These are phyloP conservation scores for Penicillium sp. DNA, from an alignment of 2,329 filamentous ascomycete species.

Conservation along the genomic window DNA sequence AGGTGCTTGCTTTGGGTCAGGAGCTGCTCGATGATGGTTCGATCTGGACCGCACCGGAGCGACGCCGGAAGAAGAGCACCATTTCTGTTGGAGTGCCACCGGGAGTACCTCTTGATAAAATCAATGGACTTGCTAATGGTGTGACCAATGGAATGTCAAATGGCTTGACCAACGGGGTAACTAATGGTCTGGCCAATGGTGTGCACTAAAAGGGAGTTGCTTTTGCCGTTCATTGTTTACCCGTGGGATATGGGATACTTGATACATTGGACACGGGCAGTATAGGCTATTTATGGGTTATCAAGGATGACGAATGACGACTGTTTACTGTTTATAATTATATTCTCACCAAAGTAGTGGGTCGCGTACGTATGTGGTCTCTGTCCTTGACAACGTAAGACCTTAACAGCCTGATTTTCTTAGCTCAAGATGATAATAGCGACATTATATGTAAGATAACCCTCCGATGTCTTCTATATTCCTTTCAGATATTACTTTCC, in stretches of 20 bases:
- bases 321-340: background rate
- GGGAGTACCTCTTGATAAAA: conserved; percentile 15
- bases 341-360: background rate
- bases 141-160: conserved; percentile 1
- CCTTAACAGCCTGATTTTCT: background rate
- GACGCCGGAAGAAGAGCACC: conserved; percentile 17
- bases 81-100: conserved; percentile 21
- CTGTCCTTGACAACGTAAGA: background rate
- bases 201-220: conserved; percentile 6
- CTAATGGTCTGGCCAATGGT: conserved; percentile 10
- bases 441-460: background rate
- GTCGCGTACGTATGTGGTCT: background rate
- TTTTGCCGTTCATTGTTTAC: background rate
- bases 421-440: background rate
- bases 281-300: background rate
- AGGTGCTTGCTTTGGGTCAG: conserved; percentile 36
- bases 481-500: no score
- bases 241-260: background rate
- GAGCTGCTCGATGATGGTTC: conserved; percentile 30
- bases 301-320: background rate
- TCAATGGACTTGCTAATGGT: conserved; percentile 14
- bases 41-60: conserved; percentile 20
- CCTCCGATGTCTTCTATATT: no score
- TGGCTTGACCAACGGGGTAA: background rate
- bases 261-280: background rate